These are phyloP conservation scores for Zygotorulaspora mrakii DNA, from an alignment of 1,139 yeast species.

Conservation along the genomic window DNA sequence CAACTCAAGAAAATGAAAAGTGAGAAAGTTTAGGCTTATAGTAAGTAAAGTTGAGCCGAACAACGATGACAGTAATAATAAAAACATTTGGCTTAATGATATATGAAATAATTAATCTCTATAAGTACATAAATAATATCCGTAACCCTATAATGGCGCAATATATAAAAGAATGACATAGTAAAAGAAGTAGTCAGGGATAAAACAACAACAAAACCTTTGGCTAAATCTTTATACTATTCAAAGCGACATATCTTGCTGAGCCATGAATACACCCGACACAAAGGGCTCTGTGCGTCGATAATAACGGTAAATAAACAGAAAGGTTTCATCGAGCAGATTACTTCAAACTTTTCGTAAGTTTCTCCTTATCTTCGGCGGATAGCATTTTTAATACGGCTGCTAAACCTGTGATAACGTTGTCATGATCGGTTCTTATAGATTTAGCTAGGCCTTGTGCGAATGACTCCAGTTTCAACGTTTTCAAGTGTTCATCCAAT, in stretches of 20 bases:
- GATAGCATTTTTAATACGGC: conserved; percentile 59
- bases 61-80: conserved; percentile 2
- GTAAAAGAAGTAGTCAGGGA: no score
- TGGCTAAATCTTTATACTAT: not conserved
- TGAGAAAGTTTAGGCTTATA: not conserved
- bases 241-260: no score
- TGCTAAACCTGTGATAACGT: conserved; percentile 54
- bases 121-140: conserved; percentile 2
- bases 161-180: no score
- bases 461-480: conserved; percentile 60
- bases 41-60: not conserved
- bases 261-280: no score
- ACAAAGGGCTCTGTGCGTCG: no score
- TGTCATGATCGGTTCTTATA: conserved; percentile 54
- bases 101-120: not conserved
- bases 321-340: not conserved
- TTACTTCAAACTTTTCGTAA: conserved; percentile 13
- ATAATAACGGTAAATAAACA: not conserved
- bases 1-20: conserved; percentile 5
- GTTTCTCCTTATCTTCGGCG: conserved; percentile 55
- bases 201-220: conserved; percentile 16
- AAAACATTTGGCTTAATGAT: not conserved
- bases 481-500: conserved; percentile 58
- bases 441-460: conserved; percentile 59
- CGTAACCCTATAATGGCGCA: not conserved